Base-by-base conservation (phyloP, 352 stramenopile species). In the Pilasporangium apinafurcum region DNA sequence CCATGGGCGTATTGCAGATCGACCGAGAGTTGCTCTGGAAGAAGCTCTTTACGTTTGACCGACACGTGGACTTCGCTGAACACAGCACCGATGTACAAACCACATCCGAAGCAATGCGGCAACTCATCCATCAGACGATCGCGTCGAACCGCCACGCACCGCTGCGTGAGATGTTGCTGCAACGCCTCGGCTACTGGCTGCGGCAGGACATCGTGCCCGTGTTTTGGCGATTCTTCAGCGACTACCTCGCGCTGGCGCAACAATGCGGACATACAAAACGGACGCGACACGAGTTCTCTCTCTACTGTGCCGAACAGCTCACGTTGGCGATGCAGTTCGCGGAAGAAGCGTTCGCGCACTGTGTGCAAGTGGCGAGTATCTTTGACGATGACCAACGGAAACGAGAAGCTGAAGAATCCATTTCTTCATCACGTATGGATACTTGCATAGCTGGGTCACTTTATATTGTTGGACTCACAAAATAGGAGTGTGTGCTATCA, bases 241-340 rank as follows among this genome's bases (percentile, higher is more conserved):
- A 40, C 24, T 48, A 57, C 13, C 22, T 63, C 9, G 31, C 48
- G 9, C 35, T 56, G 28, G 31, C 68, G 29, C 35, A 49, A 18
- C 48, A 40, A 10, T 45, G 44, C 21, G 37, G 18, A 31, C 36
- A 32, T 29, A 61, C 48, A 1, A 64, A 46, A 46, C 43, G 42
- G 6, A 44, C 47, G 1, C 58, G 58, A 9, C 58, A 64, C 30
- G 59, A 59, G 29, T 37, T 82, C 33, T 65, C 65, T 14, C 46
- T 73, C 38, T 69, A 73, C 16, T 81, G 62, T 33, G 62, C 58
- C n/a, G 69, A 86, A 59, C 72, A 88, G 51, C 57, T 88, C 8
- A 78, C 59, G 34, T 52, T 88, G 31, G 76, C 72, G 40, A 68
- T 88, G 52, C 69, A 86, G 50, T 84, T 86, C 38, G 76, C 72